Evolutionary conservation across 495 filamentous ascomycete genomes (phyloP).

Genomic region (Penicillium coffeae): DNA sequence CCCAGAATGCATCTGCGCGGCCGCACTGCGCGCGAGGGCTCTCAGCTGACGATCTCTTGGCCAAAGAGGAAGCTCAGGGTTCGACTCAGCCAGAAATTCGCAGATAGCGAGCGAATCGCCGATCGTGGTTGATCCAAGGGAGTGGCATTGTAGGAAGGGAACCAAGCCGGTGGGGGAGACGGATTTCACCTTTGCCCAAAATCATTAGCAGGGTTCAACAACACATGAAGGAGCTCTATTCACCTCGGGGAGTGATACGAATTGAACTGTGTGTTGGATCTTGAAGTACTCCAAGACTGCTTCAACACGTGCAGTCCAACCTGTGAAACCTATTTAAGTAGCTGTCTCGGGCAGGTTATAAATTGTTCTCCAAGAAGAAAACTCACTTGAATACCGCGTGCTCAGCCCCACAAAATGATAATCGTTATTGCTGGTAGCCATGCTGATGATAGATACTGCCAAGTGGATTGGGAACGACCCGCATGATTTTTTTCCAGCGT

Average conservation of each 20-base stretch:
- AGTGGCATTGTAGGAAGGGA: constrained; percentile 28
- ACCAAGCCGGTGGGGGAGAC: constrained; percentile 31
- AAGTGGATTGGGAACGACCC: too few species aligned
- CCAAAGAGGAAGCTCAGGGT: constrained; percentile 42
- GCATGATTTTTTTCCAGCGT: too few species aligned
- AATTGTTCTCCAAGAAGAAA: too few species aligned
- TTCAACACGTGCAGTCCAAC: constrained; percentile 36
- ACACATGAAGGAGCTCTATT: not conserved
- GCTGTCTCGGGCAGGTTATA: too few species aligned
- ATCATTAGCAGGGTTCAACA: not conserved
- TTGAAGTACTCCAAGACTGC: constrained; percentile 35
- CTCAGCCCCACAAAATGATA: not conserved
- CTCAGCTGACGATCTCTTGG: constrained; percentile 41
- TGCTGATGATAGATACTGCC: not conserved
- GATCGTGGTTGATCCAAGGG: constrained; percentile 27
- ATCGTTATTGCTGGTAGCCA: not conserved
- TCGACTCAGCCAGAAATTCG: constrained; percentile 49
- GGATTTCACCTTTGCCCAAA: constrained; percentile 17
- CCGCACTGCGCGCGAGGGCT: constrained; percentile 47
- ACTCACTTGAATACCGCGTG: not conserved
- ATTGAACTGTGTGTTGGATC: constrained; percentile 25
- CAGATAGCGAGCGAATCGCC: constrained; percentile 52
- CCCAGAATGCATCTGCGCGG: constrained; percentile 53
- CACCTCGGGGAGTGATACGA: constrained; percentile 25
- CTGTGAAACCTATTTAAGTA: constrained; percentile 5